Evolutionary conservation across 2,329 filamentous ascomycete species (phyloP), one percentile per base, ranked within the genome.

Genomic region (Coniochaeta sp.): DNA sequence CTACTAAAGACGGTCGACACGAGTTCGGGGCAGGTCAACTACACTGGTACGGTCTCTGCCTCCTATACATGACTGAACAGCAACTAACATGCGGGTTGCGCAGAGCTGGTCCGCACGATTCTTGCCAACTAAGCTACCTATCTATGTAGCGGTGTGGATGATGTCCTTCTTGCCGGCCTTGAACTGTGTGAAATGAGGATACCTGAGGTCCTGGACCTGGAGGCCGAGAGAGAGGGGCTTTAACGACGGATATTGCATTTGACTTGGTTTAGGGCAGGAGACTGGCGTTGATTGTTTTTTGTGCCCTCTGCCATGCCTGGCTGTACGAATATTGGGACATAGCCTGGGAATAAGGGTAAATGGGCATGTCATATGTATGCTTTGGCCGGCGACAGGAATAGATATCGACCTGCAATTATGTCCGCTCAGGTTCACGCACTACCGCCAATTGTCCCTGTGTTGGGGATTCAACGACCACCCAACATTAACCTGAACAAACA

Each of bases 1-100:
- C 84, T 99, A 72, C 87, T 99, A 75, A 99, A 98, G 87, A 92
- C 93, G 0, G 93, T 98, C 66, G 95, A 99, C 74, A 96, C 93
- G 63, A 95, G 89, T 77, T 93, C 89, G 60, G 93, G 93, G 68
- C 93, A 98, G 84, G 91, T 99, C 76, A 96, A 98, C 81, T 99
- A 99, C 77, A 93, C 89, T 66, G 92, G 91, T 95, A 81, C 65
- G 87, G 74, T 12, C 6, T 11, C 1, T n/a, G 1, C 31, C 38
- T 8, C 56, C 2, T 9, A 2, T 4, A 28, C 26, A 14, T 12
- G 19, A 36, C 16, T 14, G 12, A n/a, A 12, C 8, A 17, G 0
- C 38, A 38, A 33, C 60, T 65, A 59, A 64, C 52, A 2, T 9
- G 24, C 28, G 24, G 6, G 11, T 1, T 63, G 40, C 52, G 58